Evolutionary conservation across 2,329 filamentous ascomycete species (phyloP).

Genomic region (Eutypella sp.): DNA sequence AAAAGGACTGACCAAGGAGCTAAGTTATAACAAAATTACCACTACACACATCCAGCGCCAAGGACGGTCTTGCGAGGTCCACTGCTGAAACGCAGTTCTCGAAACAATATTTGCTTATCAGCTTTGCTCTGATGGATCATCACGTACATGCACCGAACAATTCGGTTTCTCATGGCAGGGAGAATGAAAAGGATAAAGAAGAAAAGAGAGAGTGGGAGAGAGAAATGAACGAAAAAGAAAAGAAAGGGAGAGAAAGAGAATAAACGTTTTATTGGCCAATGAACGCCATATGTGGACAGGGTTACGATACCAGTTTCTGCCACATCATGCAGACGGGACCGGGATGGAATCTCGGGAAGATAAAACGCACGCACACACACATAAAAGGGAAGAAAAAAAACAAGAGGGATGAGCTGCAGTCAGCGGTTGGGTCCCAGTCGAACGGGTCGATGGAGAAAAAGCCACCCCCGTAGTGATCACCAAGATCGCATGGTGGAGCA

Average conservation of each 20-base stretch:
- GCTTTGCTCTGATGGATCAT: no score
- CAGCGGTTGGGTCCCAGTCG: background rate
- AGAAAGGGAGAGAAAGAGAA: background rate
- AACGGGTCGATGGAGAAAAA: background rate
- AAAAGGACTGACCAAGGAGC: background rate
- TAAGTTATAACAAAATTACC: background rate
- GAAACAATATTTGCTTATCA: no score
- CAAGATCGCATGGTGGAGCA: slow-evolving; percentile 1
- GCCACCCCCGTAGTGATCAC: slow-evolving; percentile 1
- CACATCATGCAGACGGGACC: no score
- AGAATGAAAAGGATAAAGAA: no score
- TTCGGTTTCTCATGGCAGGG: no score
- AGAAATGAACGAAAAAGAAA: no score
- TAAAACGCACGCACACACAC: background rate
- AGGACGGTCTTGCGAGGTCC: no score
- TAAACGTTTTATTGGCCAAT: background rate
- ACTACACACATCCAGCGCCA: no score
- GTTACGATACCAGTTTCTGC: background rate
- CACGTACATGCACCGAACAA: no score
- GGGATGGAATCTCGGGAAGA: background rate
- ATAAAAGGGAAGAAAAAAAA: background rate
- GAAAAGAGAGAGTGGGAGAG: no score
- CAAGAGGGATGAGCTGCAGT: background rate
- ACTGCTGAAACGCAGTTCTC: no score
- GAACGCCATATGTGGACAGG: background rate